phyloP scores from a whole-genome alignment of 192 early-diverging fungal species.

The Entomortierella beljakovae region DNA sequence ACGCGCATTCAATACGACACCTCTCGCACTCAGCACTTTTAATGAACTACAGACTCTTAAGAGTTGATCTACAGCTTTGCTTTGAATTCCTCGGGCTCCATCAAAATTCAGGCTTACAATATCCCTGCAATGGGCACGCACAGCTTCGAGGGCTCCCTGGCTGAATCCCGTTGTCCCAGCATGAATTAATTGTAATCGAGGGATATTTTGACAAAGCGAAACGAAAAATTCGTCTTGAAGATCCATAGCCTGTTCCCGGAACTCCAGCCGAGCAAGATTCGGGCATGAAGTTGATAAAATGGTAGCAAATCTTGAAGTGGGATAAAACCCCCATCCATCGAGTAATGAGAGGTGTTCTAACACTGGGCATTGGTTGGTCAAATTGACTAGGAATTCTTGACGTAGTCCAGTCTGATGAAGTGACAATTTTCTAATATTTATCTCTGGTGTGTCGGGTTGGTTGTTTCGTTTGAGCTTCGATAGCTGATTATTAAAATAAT shows the following conservation, averaged over 20 bases:
- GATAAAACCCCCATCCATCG: constrained; percentile 47
- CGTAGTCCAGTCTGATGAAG: constrained; percentile 33
- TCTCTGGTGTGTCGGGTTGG: not conserved
- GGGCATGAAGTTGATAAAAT: constrained; percentile 24
- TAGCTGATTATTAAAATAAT: not conserved
- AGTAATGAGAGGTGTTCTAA: constrained; percentile 40
- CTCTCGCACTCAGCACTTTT: constrained; percentile 15
- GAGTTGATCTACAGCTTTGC: constrained; percentile 8
- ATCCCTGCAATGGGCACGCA: constrained; percentile 7
- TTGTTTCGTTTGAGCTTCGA: not conserved
- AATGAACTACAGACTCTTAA: constrained; percentile 16
- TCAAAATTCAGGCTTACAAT: constrained; percentile 43
- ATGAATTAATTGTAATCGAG: constrained; percentile 39
- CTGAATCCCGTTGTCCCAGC: constrained; percentile 44
- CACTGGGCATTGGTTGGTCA: constrained; percentile 22
- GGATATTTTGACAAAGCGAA: constrained; percentile 23
- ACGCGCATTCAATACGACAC: constrained; percentile 42
- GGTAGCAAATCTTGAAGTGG: constrained; percentile 22
- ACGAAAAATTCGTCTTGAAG: constrained; percentile 51
- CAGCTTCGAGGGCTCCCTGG: constrained; percentile 14
- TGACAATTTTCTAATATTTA: constrained; percentile 10
- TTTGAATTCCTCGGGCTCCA: constrained; percentile 42
- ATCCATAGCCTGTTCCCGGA: constrained; percentile 34
- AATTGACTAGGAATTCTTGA: constrained; percentile 39
- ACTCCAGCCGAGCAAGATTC: constrained; percentile 20